Percentiles rank a stretch among this genome's conserved stretches.
Conservation (phyloP, 1,139 yeast genomes). For the Yamadazyma friedrichii region DNA sequence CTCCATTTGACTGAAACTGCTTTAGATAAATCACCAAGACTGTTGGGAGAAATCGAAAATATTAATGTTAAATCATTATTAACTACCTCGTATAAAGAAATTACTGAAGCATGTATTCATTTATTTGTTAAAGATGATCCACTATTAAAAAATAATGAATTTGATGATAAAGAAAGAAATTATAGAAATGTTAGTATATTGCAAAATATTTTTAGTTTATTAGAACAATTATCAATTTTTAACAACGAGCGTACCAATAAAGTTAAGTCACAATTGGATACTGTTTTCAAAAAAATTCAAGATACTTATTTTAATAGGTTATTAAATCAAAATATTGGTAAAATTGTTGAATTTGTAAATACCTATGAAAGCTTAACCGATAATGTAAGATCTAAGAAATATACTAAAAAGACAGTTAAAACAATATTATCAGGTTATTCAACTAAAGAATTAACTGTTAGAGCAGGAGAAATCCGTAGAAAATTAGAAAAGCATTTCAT, state of each 20-base stretch:
- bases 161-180: constrained; percentile 57
- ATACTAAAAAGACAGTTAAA: constrained; percentile 57
- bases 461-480: constrained; percentile 55
- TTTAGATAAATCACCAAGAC: constrained; percentile 21
- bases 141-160: constrained; percentile 42
- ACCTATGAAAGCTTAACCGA: constrained; percentile 58
- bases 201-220: constrained; percentile 60
- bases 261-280: constrained; percentile 43
- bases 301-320: constrained; percentile 47
- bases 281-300: constrained; percentile 49
- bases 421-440: constrained; percentile 58
- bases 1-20: constrained; percentile 37
- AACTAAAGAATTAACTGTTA: constrained; percentile 53
- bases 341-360: constrained; percentile 60
- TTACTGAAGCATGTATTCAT: constrained; percentile 34
- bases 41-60: constrained; percentile 19
- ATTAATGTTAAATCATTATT: constrained; percentile 33
- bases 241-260: constrained; percentile 27
- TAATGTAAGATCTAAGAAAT: constrained; percentile 59
- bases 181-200: constrained; percentile 60
- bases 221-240: constrained; percentile 46
- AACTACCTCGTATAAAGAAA: constrained; percentile 39
- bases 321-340: constrained; percentile 50
- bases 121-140: constrained; percentile 45
- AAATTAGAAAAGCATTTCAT: constrained; percentile 61